Percentiles rank a stretch among this genome's conserved stretches.
phyloP scores from a whole-genome alignment of 306 rosid species.

The Rubus parviflorus region DNA sequence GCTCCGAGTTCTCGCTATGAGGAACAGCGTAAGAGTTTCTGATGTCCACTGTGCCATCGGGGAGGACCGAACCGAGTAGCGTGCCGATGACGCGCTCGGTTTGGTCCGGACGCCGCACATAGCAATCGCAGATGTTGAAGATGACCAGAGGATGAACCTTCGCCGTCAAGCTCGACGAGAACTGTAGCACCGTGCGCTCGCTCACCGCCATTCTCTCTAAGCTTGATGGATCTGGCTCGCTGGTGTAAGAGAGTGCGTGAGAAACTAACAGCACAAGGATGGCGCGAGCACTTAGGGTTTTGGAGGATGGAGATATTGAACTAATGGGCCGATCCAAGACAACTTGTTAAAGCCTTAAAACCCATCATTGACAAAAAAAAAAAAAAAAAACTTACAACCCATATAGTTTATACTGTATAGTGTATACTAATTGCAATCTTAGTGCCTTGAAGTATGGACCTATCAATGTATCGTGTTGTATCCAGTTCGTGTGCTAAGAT shows the following conservation, averaged over 20 bases:
- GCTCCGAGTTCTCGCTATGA: slow-evolving; percentile 76
- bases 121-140: slow-evolving; percentile 88
- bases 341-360: too few relatives aligned
- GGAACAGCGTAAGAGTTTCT: slow-evolving; percentile 95
- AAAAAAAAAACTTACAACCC: too few relatives aligned
- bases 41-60: slow-evolving; percentile 82
- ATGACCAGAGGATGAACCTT: slow-evolving; percentile 83
- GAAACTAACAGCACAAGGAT: neutral
- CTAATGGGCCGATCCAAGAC: too few relatives aligned
- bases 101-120: slow-evolving; percentile 85
- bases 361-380: too few relatives aligned
- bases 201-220: slow-evolving; percentile 60
- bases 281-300: slow-evolving; percentile 34
- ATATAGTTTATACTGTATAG: too few relatives aligned
- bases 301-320: neutral
- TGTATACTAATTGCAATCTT: too few relatives aligned
- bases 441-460: too few relatives aligned
- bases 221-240: slow-evolving; percentile 33
- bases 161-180: slow-evolving; percentile 56
- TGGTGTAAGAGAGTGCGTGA: slow-evolving; percentile 10
- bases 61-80: slow-evolving; percentile 73
- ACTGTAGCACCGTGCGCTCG: slow-evolving; percentile 70
- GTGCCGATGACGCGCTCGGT: slow-evolving; percentile 94
- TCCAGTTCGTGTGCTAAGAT: too few relatives aligned
- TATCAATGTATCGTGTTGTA: too few relatives aligned